These are phyloP conservation scores for Starmerella floris DNA, from an alignment of 805 yeast species.

Conservation along the genomic window DNA sequence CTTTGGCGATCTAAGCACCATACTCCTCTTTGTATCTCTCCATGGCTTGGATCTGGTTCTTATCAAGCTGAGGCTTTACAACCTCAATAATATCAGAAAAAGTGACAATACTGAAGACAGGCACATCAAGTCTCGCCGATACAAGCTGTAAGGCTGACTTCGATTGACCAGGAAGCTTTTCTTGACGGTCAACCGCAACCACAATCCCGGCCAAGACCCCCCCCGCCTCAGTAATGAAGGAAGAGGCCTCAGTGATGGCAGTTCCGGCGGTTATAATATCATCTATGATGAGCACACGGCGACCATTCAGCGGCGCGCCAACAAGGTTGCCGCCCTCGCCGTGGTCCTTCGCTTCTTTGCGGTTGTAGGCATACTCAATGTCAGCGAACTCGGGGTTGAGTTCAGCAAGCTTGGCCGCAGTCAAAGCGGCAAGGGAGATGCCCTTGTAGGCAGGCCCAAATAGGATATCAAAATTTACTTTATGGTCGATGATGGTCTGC, in stretches of 20 bases:
- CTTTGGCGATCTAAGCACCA: conserved; percentile 21
- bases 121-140: conserved; percentile 56
- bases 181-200: conserved; percentile 92
- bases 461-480: conserved; percentile 72
- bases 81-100: conserved; percentile 60
- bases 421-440: conserved; percentile 84
- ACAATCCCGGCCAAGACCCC: conserved; percentile 74
- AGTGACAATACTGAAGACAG: conserved; percentile 69
- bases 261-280: conserved; percentile 99
- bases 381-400: conserved; percentile 53
- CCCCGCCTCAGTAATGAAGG: conserved; percentile 51
- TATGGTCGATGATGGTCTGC: conserved; percentile 66
- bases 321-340: conserved; percentile 97
- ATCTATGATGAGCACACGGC: conserved; percentile 74
- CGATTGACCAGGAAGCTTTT: conserved; percentile 53
- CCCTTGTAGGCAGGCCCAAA: conserved; percentile 99
- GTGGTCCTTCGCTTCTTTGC: conserved; percentile 81
- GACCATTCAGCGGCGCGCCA: conserved; percentile 60
- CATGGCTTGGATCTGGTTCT: conserved; percentile 23
- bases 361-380: conserved; percentile 82
- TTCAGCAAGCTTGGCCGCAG: conserved; percentile 85
- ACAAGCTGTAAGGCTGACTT: conserved; percentile 75
- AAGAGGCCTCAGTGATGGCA: conserved; percentile 88
- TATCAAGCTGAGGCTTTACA: conserved; percentile 29
- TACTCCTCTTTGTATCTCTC: conserved; percentile 24